Evolutionary conservation across 1,284 basidiomycete species (phyloP), one percentile per base, ranked within the genome.

Genomic region (Somion occarium): DNA sequence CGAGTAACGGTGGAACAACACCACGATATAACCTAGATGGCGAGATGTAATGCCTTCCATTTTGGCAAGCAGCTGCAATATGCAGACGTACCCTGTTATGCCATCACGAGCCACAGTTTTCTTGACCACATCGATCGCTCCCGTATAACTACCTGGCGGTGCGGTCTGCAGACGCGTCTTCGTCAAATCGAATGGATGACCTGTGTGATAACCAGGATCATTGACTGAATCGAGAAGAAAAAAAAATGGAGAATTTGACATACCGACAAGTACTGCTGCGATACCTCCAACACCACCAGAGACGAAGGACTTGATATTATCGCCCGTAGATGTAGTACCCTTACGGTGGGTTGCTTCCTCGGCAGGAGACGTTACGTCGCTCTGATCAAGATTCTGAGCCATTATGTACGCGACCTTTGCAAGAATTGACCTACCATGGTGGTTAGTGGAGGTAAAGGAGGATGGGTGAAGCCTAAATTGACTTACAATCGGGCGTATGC

Each of bases 141-240:
- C 94, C 20, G 80, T 94, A 73, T 99, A 99, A 46, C 83, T 80
- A 4, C 97, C 96, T 18, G 90, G 83, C 13, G 85, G 61, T 4
- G 97, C 96, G 5, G 97, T 99, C 72, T 99, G 97, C 59, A 99
- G 71, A 52, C 94, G 82, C 26, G 94, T 98, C 77, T 98, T 98
- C 54, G 92, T 97, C 60, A 99, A 74, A 73, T 99, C 96, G 66
- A 99, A 99, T 5, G 96, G 96, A 64, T 99, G 97, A 3, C 96
- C 96, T 89, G 59, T 34, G 22, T 42, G 25, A 41, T 13, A 34
- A 22, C 48, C 43, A 48, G 34, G 45, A 34, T 18, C 38, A 20
- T 44, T 13, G 49, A 18, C 13, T n/a, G 27, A 3, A 7, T 20
- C 22, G 18, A 37, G 49, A 18, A 20, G 41, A 50, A 44, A 5